Evolutionary conservation across 805 yeast genomes (phyloP).

Genomic region (Metschnikowia peoriensis): DNA sequence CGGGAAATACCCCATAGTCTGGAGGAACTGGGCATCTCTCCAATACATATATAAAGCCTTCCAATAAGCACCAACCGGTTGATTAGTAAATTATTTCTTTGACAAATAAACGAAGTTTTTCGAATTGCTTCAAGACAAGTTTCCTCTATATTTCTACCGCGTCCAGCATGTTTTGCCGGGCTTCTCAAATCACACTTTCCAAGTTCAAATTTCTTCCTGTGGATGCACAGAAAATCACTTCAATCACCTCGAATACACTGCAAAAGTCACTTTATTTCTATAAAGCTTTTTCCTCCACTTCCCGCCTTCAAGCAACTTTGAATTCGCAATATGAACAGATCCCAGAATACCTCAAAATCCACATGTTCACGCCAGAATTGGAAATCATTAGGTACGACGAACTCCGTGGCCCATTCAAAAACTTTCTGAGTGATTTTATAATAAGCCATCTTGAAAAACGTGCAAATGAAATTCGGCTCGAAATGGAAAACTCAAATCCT

Average conservation of each 20-base stretch:
- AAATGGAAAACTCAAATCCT: slow-evolving; percentile 4
- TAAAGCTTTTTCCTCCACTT: background rate
- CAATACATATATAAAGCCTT: background rate
- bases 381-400: slow-evolving; percentile 14
- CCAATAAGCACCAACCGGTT: background rate
- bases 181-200: background rate
- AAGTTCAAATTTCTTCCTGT: background rate
- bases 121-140: background rate
- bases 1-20: slow-evolving; percentile 1
- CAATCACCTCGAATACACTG: background rate
- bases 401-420: slow-evolving; percentile 12
- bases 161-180: too few relatives aligned
- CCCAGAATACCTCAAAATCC: slow-evolving; percentile 22
- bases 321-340: slow-evolving; percentile 17
- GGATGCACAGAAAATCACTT: background rate
- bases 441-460: slow-evolving; percentile 10
- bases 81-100: too few relatives aligned
- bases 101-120: background rate
- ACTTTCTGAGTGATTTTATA: slow-evolving; percentile 8
- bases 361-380: slow-evolving; percentile 18
- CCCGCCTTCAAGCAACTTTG: background rate
- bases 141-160: background rate
- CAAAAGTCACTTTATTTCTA: background rate
- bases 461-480: slow-evolving; percentile 14
- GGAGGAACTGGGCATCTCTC: background rate